Percentiles rank a stretch among this genome's conserved stretches.
These are phyloP conservation scores for Quercus bicolor DNA, from an alignment of 306 rosid genomes.

Conservation along the genomic window DNA sequence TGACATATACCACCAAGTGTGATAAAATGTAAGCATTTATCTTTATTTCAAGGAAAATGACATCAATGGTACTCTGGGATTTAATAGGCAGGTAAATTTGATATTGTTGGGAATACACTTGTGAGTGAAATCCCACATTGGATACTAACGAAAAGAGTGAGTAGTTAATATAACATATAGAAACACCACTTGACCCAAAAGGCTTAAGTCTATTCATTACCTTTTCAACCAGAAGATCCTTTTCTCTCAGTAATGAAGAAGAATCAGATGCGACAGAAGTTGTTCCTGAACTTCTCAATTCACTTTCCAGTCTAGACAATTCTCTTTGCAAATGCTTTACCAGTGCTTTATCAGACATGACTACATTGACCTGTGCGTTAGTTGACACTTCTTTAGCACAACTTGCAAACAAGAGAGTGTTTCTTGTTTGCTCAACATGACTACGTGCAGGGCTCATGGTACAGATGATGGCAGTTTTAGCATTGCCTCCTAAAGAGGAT, in stretches of 20 bases:
- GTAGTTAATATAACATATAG: too few species aligned
- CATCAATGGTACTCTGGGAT: slow-evolving; percentile 6
- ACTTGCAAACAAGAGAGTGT: slow-evolving; percentile 97
- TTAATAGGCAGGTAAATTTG: background rate
- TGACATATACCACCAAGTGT: background rate
- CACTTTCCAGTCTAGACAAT: slow-evolving; percentile 75
- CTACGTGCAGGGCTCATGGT: slow-evolving; percentile 94
- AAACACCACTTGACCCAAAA: too few species aligned
- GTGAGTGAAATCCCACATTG: too few species aligned
- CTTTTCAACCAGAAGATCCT: slow-evolving; percentile 81
- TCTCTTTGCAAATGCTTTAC: slow-evolving; percentile 91
- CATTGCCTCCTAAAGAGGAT: slow-evolving; percentile 96
- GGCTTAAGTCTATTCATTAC: slow-evolving; percentile 28
- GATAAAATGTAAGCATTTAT: background rate
- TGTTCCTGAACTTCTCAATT: slow-evolving; percentile 55
- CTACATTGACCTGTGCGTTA: slow-evolving; percentile 85
- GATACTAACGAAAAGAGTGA: too few species aligned
- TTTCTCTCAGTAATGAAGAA: slow-evolving; percentile 59
- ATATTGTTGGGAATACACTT: background rate
- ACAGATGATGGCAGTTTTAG: slow-evolving; percentile 95
- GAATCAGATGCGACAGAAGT: slow-evolving; percentile 39
- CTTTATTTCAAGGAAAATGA: background rate
- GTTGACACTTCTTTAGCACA: slow-evolving; percentile 95
- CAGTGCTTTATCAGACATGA: slow-evolving; percentile 90
- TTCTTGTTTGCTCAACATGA: slow-evolving; percentile 92